These are phyloP conservation scores for Neoboletus subvelutipes DNA, from an alignment of 768 basidiomycete species.

Conservation along the genomic window DNA sequence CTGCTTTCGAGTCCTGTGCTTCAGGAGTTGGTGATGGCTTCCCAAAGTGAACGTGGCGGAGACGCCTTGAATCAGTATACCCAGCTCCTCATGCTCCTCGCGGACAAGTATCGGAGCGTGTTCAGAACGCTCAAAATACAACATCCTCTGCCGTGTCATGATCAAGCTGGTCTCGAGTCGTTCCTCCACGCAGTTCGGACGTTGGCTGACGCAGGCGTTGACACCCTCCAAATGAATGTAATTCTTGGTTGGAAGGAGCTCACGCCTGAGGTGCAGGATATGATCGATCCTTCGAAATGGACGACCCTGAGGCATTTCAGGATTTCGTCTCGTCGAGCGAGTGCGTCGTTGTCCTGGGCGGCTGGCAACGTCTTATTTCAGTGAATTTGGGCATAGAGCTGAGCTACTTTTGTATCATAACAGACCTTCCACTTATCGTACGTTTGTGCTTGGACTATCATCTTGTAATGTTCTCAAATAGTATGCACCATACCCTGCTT, in stretches of 20 bases:
- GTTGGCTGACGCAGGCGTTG: slow-evolving; percentile 14
- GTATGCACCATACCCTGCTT: background rate
- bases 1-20: slow-evolving; percentile 19
- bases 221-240: slow-evolving; percentile 14
- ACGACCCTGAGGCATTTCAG: slow-evolving; percentile 11
- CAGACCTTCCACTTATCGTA: background rate
- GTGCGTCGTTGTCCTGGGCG: slow-evolving; percentile 17
- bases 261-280: slow-evolving; percentile 18
- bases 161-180: slow-evolving; percentile 14
- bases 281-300: slow-evolving; percentile 25
- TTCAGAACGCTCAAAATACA: slow-evolving; percentile 21
- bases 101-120: slow-evolving; percentile 22
- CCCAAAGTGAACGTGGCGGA: slow-evolving; percentile 17
- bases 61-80: slow-evolving; percentile 12
- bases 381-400: background rate
- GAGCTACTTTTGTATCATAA: background rate
- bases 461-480: background rate
- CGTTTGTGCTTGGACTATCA: background rate
- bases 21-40: slow-evolving; percentile 16
- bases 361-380: slow-evolving; percentile 4
- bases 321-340: slow-evolving; percentile 11
- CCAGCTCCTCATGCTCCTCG: slow-evolving; percentile 20
- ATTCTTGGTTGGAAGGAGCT: slow-evolving; percentile 19
- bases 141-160: slow-evolving; percentile 16
- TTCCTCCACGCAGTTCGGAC: slow-evolving; percentile 19